phyloP scores from a whole-genome alignment of 2,329 filamentous ascomycete species.

The Calycina herbarum region DNA sequence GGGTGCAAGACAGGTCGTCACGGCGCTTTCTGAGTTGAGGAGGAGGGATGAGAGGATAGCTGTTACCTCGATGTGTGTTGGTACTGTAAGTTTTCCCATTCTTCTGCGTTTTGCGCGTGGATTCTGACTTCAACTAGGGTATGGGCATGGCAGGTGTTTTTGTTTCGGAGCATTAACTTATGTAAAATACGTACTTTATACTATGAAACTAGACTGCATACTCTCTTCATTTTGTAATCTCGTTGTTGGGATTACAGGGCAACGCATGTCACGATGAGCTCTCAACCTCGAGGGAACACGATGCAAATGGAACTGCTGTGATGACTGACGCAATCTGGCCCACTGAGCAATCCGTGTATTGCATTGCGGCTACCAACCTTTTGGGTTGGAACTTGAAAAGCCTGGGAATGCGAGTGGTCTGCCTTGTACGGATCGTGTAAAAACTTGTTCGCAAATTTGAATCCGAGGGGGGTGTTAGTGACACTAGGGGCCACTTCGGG shows the following conservation, averaged over 20 bases:
- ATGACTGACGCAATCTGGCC: no score
- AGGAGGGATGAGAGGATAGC: slow-evolving; percentile 81
- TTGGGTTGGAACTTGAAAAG: no score
- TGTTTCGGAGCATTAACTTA: slow-evolving; percentile 73
- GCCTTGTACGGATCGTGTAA: no score
- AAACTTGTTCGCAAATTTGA: no score
- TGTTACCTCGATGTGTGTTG: slow-evolving; percentile 92
- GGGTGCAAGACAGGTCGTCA: slow-evolving; percentile 87
- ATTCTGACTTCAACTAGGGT: slow-evolving; percentile 39
- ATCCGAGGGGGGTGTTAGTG: no score
- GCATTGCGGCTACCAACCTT: no score
- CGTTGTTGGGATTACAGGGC: not conserved
- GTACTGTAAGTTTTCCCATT: slow-evolving; percentile 56
- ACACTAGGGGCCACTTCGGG: no score
- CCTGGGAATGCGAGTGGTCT: no score
- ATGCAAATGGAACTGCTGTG: no score
- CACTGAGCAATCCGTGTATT: no score
- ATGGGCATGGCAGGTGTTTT: slow-evolving; percentile 98
- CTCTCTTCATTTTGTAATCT: not conserved
- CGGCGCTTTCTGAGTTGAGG: slow-evolving; percentile 83
- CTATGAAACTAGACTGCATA: not conserved
- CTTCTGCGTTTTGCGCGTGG: not conserved
- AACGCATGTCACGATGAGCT: not conserved
- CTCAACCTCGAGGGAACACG: no score
- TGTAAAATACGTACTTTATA: not conserved